Base-by-base conservation (phyloP, 2,329 filamentous ascomycete species). In the Graphium sp. region DNA sequence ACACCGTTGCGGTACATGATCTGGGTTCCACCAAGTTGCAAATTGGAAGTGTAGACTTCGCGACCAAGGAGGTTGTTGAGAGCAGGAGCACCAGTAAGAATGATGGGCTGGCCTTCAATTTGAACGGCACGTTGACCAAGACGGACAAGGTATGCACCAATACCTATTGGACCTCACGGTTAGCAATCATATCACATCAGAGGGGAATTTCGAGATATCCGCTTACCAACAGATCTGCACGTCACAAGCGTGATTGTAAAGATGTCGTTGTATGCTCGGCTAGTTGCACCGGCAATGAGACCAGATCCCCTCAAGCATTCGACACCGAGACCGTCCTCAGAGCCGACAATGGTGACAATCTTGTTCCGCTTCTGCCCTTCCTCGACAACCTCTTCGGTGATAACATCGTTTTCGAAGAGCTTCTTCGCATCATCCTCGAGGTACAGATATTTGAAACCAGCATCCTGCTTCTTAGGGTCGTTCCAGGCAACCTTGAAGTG, bases 1-100 rank as follows among this genome's bases (percentile, higher is more conserved):
- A 98, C 89, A 72, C 89, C 89, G 52, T 98, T 98, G 61, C 82
- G 85, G 73, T 98, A 95, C 89, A 98, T 98, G 68, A 98, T 98
- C 58, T 98, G 89, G n/a, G 89, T 98, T 43, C 89, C 89, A 74
- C 89, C 89, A 39, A 98, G 82, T 64, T 98, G 89, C 48, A 98
- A 60, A 68, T 98, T 98, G 35, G 89, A 95, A 15, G 89, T 94
- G 62, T 98, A 98, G 18, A 98, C 87, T 56, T 98, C 89, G 42
- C 91, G 84, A 46, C 89, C 89, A 35, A 98, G 74, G 44, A 98
- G 66, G 62, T 95, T 98, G 73, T 98, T 98, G 52, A 98, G 78
- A 34, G 89, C 89, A 39, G 83, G 82, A 27, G 89, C 89, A 69
- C 89, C 89, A 44, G 89, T 98, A 37, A 98, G 72, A 46, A 98